phyloP scores from a whole-genome alignment of 257 asterid genomes.

The Vinca minor region DNA sequence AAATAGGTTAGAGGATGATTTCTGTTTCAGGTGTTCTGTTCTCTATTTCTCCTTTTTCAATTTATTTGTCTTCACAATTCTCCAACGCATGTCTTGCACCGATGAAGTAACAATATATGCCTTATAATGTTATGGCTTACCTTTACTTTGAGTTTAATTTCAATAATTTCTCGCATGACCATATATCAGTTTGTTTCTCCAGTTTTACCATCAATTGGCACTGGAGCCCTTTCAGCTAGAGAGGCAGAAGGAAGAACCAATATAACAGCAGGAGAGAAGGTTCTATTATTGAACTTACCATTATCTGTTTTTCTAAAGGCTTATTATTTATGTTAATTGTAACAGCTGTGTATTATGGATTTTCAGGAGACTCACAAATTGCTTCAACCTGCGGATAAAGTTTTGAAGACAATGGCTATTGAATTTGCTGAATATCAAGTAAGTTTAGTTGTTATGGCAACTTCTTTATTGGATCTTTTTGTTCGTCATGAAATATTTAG shows the following conservation, averaged over 20 bases:
- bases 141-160: neutral
- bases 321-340: neutral
- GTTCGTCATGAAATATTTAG: neutral
- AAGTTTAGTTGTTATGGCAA: conserved; percentile 14
- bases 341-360: conserved; percentile 15
- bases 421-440: conserved; percentile 99
- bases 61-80: neutral
- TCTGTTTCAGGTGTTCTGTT: neutral
- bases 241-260: conserved; percentile 97
- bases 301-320: neutral
- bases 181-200: conserved; percentile 21
- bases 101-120: neutral
- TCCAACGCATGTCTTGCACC: neutral
- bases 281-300: conserved; percentile 16
- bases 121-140: neutral
- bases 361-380: conserved; percentile 92
- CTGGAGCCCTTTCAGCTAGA: conserved; percentile 94
- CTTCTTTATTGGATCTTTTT: neutral
- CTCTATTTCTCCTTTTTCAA: neutral
- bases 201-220: conserved; percentile 83
- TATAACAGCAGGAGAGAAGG: conserved; percentile 83
- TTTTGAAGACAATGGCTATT: conserved; percentile 80
- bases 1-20: neutral
- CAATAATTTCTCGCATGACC: neutral
- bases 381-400: conserved; percentile 90